A percentile compares a stretch with the other conserved stretches of the same genome.
These are phyloP conservation scores for Cladorrhinum sp. DNA, from an alignment of 2,329 filamentous ascomycete genomes.

Conservation along the genomic window DNA sequence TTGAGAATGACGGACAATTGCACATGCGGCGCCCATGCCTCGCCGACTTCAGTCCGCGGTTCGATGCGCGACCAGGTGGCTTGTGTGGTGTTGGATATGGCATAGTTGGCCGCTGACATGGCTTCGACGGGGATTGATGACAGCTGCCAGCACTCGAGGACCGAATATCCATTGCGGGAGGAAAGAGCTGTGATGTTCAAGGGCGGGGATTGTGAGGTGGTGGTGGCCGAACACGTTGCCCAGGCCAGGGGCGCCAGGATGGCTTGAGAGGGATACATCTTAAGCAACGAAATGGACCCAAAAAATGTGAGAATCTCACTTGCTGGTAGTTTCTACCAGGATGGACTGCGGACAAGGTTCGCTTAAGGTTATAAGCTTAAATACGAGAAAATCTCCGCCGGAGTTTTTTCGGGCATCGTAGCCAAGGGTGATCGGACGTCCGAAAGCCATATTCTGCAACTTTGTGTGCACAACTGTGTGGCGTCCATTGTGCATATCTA, in stretches of 20 bases:
- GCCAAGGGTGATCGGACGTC: no score
- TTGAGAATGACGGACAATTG: slow-evolving; percentile 35
- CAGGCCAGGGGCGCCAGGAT: background rate
- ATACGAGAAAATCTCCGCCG: background rate
- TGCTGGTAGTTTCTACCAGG: background rate
- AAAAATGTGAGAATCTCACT: background rate
- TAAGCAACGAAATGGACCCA: background rate
- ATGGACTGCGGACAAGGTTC: background rate
- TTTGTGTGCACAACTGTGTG: no score
- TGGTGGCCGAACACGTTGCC: background rate
- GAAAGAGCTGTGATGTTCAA: slow-evolving; percentile 33
- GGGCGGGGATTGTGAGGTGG: background rate
- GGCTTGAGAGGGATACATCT: background rate
- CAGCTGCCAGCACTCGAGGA: slow-evolving; percentile 33
- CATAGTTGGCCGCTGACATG: slow-evolving; percentile 33
- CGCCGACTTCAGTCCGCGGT: slow-evolving; percentile 31
- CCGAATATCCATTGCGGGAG: slow-evolving; percentile 29
- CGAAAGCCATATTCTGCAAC: no score
- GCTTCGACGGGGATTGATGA: slow-evolving; percentile 26
- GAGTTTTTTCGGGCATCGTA: background rate
- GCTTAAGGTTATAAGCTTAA: background rate
- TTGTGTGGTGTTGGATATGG: slow-evolving; percentile 29
- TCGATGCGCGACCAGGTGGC: slow-evolving; percentile 34
- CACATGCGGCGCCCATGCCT: slow-evolving; percentile 35
- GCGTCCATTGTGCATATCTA: no score